A percentile compares a stretch with the other conserved stretches of the same genome.
These are phyloP conservation scores for Lodderomyces elongisporus DNA, from an alignment of 1,139 yeast genomes.

Conservation along the genomic window DNA sequence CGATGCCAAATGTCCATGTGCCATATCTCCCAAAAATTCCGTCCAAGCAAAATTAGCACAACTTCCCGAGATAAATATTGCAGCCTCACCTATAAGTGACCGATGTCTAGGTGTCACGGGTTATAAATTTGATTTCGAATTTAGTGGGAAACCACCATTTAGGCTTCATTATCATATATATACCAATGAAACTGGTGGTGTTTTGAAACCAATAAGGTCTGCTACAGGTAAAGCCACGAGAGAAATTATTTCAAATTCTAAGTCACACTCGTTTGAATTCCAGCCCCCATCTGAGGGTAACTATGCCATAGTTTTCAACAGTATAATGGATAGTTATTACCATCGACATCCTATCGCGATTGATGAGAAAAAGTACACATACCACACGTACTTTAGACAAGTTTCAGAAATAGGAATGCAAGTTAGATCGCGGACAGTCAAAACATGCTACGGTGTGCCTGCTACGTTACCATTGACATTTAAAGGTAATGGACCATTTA, in stretches of 20 bases:
- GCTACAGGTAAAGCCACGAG: conserved; percentile 28
- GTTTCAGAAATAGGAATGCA: conserved; percentile 31
- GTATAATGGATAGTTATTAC: conserved; percentile 54
- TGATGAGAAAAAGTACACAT: conserved; percentile 35
- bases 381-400: conserved; percentile 49
- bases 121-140: conserved; percentile 58
- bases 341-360: conserved; percentile 26
- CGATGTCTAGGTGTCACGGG: conserved; percentile 93
- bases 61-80: conserved; percentile 50
- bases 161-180: conserved; percentile 58
- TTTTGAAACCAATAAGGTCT: conserved; percentile 27
- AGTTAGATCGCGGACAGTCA: conserved; percentile 13
- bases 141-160: conserved; percentile 82
- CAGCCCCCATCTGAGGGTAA: conserved; percentile 79
- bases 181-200: conserved; percentile 36
- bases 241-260: conserved; percentile 18
- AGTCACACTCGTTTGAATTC: conserved; percentile 49
- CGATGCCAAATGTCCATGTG: conserved; percentile 64
- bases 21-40: conserved; percentile 29
- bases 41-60: conserved; percentile 24
- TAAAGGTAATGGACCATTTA: conserved; percentile 76
- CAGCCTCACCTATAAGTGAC: conserved; percentile 63
- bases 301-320: conserved; percentile 65
- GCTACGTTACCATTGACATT: conserved; percentile 49
- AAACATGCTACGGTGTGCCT: conserved; percentile 39